A percentile compares a stretch with the other conserved stretches of the same genome.
These are phyloP conservation scores for Colletotrichum graminicola DNA, from an alignment of 2,329 filamentous ascomycete species.

Conservation along the genomic window DNA sequence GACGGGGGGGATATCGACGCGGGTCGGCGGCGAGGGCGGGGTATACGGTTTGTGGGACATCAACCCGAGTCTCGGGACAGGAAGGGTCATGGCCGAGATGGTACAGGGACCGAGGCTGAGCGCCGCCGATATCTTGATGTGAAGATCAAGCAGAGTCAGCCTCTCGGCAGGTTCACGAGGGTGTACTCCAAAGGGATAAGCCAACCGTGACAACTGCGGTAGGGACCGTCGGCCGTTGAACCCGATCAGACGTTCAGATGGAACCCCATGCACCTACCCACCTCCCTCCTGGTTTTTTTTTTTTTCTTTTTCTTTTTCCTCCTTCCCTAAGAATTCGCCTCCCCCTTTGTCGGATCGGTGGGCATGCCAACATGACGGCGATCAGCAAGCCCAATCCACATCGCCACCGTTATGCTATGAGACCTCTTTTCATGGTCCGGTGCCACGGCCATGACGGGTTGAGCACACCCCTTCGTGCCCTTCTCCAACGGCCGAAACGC, in stretches of 20 bases:
- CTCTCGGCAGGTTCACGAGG: not conserved
- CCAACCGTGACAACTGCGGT: not conserved
- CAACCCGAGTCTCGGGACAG: slow-evolving; percentile 73
- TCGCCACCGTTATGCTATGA: slow-evolving; percentile 12
- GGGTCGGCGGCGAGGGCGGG: slow-evolving; percentile 65
- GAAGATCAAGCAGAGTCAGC: not conserved
- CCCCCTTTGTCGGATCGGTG: not conserved
- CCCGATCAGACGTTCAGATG: not conserved
- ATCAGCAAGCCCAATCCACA: slow-evolving; percentile 15
- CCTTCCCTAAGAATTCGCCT: not conserved
- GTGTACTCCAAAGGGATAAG: too few relatives aligned
- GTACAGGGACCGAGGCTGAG: slow-evolving; percentile 69
- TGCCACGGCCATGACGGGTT: slow-evolving; percentile 14
- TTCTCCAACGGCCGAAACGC: slow-evolving; percentile 28
- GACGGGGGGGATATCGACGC: slow-evolving; percentile 54
- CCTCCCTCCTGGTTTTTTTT: not conserved
- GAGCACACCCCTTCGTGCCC: not conserved
- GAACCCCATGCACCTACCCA: not conserved
- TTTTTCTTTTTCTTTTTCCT: too few relatives aligned
- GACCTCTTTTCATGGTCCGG: not conserved
- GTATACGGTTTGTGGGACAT: slow-evolving; percentile 84
- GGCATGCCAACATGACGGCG: slow-evolving; percentile 15
- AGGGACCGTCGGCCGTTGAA: not conserved
- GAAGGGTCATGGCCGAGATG: slow-evolving; percentile 78
- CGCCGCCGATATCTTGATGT: slow-evolving; percentile 66